Base-by-base conservation (phyloP, 192 early-diverging fungal genomes). In the Lobosporangium transversale region DNA sequence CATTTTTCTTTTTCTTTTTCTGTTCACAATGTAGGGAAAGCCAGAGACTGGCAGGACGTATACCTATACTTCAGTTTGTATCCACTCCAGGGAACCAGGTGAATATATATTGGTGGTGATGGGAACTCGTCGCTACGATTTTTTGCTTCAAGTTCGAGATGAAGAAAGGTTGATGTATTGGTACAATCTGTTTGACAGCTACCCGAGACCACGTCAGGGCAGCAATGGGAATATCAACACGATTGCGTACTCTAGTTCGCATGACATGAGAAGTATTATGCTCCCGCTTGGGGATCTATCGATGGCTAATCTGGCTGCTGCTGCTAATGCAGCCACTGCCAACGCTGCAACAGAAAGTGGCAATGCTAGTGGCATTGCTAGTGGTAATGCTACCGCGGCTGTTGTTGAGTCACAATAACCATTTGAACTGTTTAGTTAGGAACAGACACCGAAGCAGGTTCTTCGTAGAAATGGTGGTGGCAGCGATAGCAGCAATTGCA, bases 11-110 rank as follows among this genome's bases (percentile, higher is more conserved):
- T n/a, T 50, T 35, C n/a, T 11, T 4, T 44, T 27, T 11, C n/a
- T 15, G 0, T 0, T n/a, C 29, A 43, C n/a, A 9, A 3, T 21
- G 27, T 27, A 76, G 73, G 73, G 73, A 3, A 76, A 62, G 11
- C 73, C 73, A 4, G 73, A 76, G 45, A 62, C 63, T 6, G 73
- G 64, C 0, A 66, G 59, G 40, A 67, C 73, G 8, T 76, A 44
- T 30, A 67, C 73, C n/a, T 76, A 45, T 12, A 31, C 45, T 3
- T 14, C 58, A 17, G 73, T 47, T 10, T 21, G 18, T 2, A 76
- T 76, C 32, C 53, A 57, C 8, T 62, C 58, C 7, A 58, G 73
- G 4, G 73, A 62, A 52, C 64, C 63, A 14, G 73, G 58, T 23
- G 32, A 29, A 10, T 76, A 58, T n/a, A 67, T 76, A 30, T 50